phyloP scores from a whole-genome alignment of 768 basidiomycete species.

The Russula dissimulans region DNA sequence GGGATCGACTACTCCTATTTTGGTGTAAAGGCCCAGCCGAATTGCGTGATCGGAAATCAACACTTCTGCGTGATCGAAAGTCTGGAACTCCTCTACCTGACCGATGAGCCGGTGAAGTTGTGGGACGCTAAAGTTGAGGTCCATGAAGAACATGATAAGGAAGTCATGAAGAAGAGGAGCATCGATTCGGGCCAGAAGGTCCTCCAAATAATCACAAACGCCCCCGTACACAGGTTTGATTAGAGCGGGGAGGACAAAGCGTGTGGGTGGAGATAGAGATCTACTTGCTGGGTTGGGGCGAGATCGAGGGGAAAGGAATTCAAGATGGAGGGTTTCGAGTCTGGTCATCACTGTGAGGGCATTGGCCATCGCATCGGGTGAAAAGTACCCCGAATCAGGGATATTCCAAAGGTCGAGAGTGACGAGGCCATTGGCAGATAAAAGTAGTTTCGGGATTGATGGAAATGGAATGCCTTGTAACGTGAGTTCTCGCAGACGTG shows the following conservation, averaged over 20 bases:
- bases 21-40: no score
- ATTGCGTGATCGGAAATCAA: no score
- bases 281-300: background rate
- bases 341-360: background rate
- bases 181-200: background rate
- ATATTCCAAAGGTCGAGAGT: background rate
- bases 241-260: background rate
- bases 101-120: no score
- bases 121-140: no score
- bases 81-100: no score
- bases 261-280: background rate
- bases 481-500: background rate
- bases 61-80: no score
- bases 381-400: background rate
- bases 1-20: no score
- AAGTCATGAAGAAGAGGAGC: background rate
- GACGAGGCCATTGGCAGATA: background rate
- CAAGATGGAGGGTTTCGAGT: background rate
- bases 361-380: background rate
- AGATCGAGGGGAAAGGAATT: background rate
- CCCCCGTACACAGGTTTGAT: background rate
- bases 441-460: no score
- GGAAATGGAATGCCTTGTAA: background rate
- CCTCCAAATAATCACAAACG: background rate
- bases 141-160: background rate